Conservation (phyloP, 1,284 basidiomycete genomes). For the Polyporus tsugae region DNA sequence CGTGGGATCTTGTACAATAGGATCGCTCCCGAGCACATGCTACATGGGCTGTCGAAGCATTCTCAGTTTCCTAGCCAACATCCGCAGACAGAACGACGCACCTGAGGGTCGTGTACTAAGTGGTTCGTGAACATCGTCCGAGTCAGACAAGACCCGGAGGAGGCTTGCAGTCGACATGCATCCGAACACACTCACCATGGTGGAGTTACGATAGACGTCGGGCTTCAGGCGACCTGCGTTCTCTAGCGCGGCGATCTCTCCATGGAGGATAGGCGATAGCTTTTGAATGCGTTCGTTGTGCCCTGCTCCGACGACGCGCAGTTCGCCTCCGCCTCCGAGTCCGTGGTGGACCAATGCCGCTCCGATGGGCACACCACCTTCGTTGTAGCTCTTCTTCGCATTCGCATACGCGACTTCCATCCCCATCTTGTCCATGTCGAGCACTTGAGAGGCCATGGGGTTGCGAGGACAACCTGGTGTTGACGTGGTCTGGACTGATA, state of each 20-base stretch:
- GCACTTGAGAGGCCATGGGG: neutral
- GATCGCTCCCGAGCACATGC: slow-evolving; percentile 69
- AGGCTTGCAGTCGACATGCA: too few relatives aligned
- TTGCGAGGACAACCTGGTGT: neutral
- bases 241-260: slow-evolving; percentile 62
- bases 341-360: slow-evolving; percentile 51
- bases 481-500: neutral
- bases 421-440: slow-evolving; percentile 30
- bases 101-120: too few relatives aligned
- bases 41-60: too few relatives aligned
- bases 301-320: slow-evolving; percentile 51
- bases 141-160: too few relatives aligned
- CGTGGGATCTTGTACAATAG: slow-evolving; percentile 66
- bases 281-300: slow-evolving; percentile 65
- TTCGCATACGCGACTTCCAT: slow-evolving; percentile 48
- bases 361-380: slow-evolving; percentile 70
- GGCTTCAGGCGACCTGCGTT: slow-evolving; percentile 56
- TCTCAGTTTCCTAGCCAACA: too few relatives aligned
- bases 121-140: too few relatives aligned
- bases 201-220: slow-evolving; percentile 53
- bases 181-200: slow-evolving; percentile 48
- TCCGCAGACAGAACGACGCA: too few relatives aligned
- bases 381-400: slow-evolving; percentile 51
- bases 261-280: slow-evolving; percentile 61
- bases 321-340: slow-evolving; percentile 21